These are phyloP conservation scores for Quercus tomentella DNA, from an alignment of 331 rosid species.

Conservation along the genomic window DNA sequence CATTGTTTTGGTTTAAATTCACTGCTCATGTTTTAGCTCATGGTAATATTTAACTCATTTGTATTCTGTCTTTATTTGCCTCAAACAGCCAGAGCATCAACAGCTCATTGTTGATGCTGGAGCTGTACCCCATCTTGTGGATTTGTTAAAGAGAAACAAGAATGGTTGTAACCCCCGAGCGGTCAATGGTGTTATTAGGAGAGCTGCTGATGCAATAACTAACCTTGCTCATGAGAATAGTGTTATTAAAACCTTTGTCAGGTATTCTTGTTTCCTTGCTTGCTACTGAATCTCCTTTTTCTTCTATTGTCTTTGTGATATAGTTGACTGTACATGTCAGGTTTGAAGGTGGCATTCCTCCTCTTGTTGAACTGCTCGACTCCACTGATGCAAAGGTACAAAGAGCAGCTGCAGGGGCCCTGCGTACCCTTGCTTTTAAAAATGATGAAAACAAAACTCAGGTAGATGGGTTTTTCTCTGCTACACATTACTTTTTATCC, in stretches of 20 bases:
- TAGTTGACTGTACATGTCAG: slow-evolving; percentile 22
- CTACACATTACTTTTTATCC: background rate
- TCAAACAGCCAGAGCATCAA: slow-evolving; percentile 95
- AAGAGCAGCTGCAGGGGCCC: slow-evolving; percentile 64
- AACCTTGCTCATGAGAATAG: slow-evolving; percentile 99
- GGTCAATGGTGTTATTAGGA: slow-evolving; percentile 84
- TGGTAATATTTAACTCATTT: background rate
- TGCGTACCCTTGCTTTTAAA: slow-evolving; percentile 60
- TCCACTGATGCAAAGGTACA: slow-evolving; percentile 49
- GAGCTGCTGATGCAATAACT: slow-evolving; percentile 98
- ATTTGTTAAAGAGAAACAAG: slow-evolving; percentile 75
- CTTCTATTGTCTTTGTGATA: slow-evolving; percentile 3
- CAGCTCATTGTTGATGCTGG: slow-evolving; percentile 92
- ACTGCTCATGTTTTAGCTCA: background rate
- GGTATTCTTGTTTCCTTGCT: slow-evolving; percentile 43
- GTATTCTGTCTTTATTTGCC: background rate
- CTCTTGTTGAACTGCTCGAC: slow-evolving; percentile 65
- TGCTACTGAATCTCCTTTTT: background rate
- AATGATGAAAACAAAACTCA: slow-evolving; percentile 54
- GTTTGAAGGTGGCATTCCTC: slow-evolving; percentile 65
- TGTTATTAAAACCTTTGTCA: slow-evolving; percentile 87
- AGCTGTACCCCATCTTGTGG: slow-evolving; percentile 78
- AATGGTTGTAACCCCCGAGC: slow-evolving; percentile 55
- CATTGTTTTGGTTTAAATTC: background rate
- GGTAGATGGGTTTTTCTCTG: slow-evolving; percentile 34